Percentiles rank a stretch among this genome's conserved stretches.
These are phyloP conservation scores for Phanerochaete carnosa DNA, from an alignment of 768 basidiomycete genomes.

Conservation along the genomic window DNA sequence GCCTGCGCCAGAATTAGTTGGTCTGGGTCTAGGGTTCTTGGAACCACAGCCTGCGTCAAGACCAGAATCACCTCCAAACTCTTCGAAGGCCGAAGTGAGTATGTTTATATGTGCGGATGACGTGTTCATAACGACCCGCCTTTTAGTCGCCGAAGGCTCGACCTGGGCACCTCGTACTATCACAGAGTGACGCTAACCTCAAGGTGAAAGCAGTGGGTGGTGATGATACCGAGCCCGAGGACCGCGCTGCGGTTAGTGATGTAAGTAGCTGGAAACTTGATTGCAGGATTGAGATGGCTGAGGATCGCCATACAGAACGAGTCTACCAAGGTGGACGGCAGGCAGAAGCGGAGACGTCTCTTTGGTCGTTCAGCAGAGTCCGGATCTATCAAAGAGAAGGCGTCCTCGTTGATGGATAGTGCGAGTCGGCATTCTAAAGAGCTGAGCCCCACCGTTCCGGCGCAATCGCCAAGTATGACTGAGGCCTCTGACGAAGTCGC, in stretches of 20 bases:
- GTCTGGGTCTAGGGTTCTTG: slow-evolving; percentile 30
- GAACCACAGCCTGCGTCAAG: neutral
- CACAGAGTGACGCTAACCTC: slow-evolving; percentile 61
- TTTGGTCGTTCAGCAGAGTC: slow-evolving; percentile 58
- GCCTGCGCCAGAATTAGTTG: slow-evolving; percentile 12
- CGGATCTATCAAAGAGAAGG: slow-evolving; percentile 28
- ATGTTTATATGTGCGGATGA: neutral
- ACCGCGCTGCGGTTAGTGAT: slow-evolving; percentile 63
- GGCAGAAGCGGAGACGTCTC: slow-evolving; percentile 47
- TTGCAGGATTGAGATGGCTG: neutral
- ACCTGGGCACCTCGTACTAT: slow-evolving; percentile 49
- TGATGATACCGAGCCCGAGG: slow-evolving; percentile 39
- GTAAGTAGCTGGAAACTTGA: slow-evolving; percentile 36
- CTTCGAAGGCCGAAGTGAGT: slow-evolving; percentile 6
- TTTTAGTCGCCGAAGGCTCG: slow-evolving; percentile 35
- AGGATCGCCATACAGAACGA: slow-evolving; percentile 43
- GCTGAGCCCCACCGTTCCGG: slow-evolving; percentile 19
- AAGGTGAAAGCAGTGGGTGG: slow-evolving; percentile 37
- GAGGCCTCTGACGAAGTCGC: slow-evolving; percentile 8
- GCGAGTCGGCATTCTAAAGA: slow-evolving; percentile 27
- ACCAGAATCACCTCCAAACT: neutral
- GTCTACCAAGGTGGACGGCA: slow-evolving; percentile 31
- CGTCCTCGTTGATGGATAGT: slow-evolving; percentile 20
- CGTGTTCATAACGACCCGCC: neutral
- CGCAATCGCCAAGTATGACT: slow-evolving; percentile 15